Percentiles rank a stretch among this genome's conserved stretches.
These are phyloP conservation scores for Naegleria lovaniensis DNA, from an alignment of 208 protist species.

Conservation along the genomic window DNA sequence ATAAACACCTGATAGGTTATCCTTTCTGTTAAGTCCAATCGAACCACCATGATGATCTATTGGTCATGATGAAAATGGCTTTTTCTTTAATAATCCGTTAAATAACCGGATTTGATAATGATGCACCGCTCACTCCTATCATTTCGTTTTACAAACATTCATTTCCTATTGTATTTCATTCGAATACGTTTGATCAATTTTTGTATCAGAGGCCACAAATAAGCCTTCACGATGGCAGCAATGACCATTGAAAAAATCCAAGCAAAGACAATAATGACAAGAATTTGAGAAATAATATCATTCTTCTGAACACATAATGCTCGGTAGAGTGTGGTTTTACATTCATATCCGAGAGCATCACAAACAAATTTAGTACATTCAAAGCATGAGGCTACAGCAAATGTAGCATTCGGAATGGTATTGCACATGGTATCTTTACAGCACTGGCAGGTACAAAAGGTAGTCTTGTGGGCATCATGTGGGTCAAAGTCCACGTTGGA, in stretches of 20 bases:
- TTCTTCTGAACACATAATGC: background rate
- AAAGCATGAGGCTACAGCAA: background rate
- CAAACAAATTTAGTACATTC: background rate
- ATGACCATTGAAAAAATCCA: background rate
- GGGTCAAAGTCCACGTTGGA: too few relatives aligned
- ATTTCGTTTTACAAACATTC: too few relatives aligned
- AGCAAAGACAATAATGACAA: background rate
- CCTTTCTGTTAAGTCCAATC: too few relatives aligned
- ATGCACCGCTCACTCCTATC: too few relatives aligned
- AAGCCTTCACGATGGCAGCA: background rate
- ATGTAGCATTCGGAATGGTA: background rate
- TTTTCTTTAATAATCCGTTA: too few relatives aligned
- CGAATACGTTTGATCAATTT: background rate
- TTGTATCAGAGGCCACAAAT: background rate
- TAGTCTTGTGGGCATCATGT: background rate
- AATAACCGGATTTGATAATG: too few relatives aligned
- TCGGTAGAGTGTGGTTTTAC: background rate
- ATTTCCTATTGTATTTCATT: too few relatives aligned
- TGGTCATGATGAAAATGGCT: too few relatives aligned
- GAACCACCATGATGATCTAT: too few relatives aligned
- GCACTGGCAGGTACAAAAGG: background rate
- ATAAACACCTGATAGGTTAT: too few relatives aligned
- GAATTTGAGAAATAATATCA: background rate
- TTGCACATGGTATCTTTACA: background rate
- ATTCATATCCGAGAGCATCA: background rate